These are phyloP conservation scores for Pseudogymnoascus sp. DNA, from an alignment of 2,329 filamentous ascomycete genomes.

Conservation along the genomic window DNA sequence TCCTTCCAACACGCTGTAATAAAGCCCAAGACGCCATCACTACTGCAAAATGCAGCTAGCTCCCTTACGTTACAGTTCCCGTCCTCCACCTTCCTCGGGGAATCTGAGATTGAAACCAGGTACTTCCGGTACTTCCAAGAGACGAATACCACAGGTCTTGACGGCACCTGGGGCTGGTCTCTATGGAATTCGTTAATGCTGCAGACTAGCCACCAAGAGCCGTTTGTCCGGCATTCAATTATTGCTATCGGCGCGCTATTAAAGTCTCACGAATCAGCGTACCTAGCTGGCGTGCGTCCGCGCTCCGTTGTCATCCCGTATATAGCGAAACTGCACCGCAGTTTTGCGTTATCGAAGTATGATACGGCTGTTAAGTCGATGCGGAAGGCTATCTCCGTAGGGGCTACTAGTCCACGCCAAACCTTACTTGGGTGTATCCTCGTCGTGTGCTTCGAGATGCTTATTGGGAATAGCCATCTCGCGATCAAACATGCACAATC, in stretches of 20 bases:
- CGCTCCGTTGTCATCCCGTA: slow-evolving; percentile 21
- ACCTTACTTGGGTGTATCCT: slow-evolving; percentile 15
- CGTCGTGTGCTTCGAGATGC: slow-evolving; percentile 19
- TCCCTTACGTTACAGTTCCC: slow-evolving; percentile 16
- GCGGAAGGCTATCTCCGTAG: neutral
- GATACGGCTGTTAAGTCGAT: slow-evolving; percentile 6
- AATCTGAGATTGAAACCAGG: slow-evolving; percentile 43
- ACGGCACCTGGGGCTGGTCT: slow-evolving; percentile 51
- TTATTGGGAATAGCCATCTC: slow-evolving; percentile 3
- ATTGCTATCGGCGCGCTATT: slow-evolving; percentile 19
- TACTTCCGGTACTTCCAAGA: slow-evolving; percentile 55
- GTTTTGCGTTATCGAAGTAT: slow-evolving; percentile 10
- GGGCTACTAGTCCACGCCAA: neutral
- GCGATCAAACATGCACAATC: slow-evolving; percentile 9
- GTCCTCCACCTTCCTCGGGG: slow-evolving; percentile 34
- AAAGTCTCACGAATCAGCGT: slow-evolving; percentile 11
- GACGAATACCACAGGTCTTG: slow-evolving; percentile 52
- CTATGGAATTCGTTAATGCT: slow-evolving; percentile 18
- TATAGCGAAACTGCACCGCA: slow-evolving; percentile 2
- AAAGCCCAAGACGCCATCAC: slow-evolving; percentile 12
- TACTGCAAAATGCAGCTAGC: slow-evolving; percentile 26
- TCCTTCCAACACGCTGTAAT: slow-evolving; percentile 11
- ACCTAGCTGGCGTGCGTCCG: slow-evolving; percentile 9
- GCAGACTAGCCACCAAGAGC: slow-evolving; percentile 16
- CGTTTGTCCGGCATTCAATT: slow-evolving; percentile 19